Base-by-base conservation (phyloP, 768 basidiomycete species). In the Auriscalpium microsporum region DNA sequence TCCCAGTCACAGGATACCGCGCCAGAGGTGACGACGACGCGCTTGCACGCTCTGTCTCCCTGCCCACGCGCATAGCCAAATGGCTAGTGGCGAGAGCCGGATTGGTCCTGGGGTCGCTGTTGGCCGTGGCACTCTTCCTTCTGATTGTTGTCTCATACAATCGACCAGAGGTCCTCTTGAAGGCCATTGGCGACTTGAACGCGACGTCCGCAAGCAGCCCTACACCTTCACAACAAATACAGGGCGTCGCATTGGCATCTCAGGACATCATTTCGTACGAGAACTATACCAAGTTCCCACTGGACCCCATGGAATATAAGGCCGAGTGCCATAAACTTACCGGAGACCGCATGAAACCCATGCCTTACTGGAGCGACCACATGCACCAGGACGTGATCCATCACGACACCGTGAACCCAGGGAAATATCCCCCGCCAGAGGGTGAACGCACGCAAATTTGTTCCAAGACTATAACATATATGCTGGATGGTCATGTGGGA, bases 391-490 rank as follows among this genome's bases (percentile, higher is more conserved):
- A 75, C 42, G 69, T 70, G 13, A 35, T 57, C 3, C 69, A 72
- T 51, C 65, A 65, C 42, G 64, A 66, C 54, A 56, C 64, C 48
- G 59, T 59, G n/a, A 53, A 62, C 11, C 38, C 48, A 42, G 52
- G 52, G 37, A 44, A 61, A 34, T 62, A 66, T 50, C 63, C 64
- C 21, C 48, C 63, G 10, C 61, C 65, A 9, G 68, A 67, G 48
- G 66, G 61, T 36, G 56, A 59, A 40, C 52, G 28, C 5, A 63
- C 60, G 14, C 54, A 48, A n/a, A 57, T 66, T 10, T 87, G 86
- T 68, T 69, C 66, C n/a, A 82, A 76, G 56, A 83, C 82, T 0
- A 79, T 87, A 59, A 87, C 85, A 2, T 88, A 88, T 62, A 76
- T 85, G 78, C 68, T 87, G 48, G 83, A 83, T 62, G 84, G 84